phyloP scores from a whole-genome alignment of 2,329 filamentous ascomycete genomes.

The Berkeleyomyces rouxiae region DNA sequence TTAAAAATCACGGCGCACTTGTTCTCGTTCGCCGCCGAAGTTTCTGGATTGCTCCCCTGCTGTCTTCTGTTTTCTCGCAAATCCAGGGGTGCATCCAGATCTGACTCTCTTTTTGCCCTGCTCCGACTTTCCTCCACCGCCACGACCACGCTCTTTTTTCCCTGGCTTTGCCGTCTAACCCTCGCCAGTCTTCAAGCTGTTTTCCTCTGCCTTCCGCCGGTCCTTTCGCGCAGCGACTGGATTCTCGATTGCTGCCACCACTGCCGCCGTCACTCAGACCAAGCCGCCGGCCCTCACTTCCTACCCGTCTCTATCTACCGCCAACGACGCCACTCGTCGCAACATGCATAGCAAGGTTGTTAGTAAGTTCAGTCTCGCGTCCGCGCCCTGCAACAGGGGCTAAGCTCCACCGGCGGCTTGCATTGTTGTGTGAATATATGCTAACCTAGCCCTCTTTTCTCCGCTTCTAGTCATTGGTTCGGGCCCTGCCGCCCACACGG shows the following conservation, averaged over 20 bases:
- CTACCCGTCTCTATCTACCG: background rate
- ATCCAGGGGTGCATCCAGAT: background rate
- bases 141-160: background rate
- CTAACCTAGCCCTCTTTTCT: background rate
- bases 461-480: slow-evolving; percentile 56
- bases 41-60: background rate
- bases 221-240: slow-evolving; percentile 59
- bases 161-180: background rate
- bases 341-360: slow-evolving; percentile 86
- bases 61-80: background rate
- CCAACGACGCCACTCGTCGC: background rate
- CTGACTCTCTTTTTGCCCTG: background rate
- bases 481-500: slow-evolving; percentile 92
- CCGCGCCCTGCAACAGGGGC: background rate
- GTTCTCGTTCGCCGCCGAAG: background rate
- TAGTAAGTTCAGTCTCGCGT: slow-evolving; percentile 38
- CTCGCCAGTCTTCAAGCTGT: slow-evolving; percentile 58
- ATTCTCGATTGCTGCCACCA: slow-evolving; percentile 54
- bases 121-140: background rate
- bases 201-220: slow-evolving; percentile 65
- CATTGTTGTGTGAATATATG: background rate
- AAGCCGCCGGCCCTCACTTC: background rate
- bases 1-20: background rate
- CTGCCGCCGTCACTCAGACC: slow-evolving; percentile 28
- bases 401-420: background rate